Evolutionary conservation across 1,284 basidiomycete species (phyloP).

Genomic region (Apiotrichum veenhuisii): DNA sequence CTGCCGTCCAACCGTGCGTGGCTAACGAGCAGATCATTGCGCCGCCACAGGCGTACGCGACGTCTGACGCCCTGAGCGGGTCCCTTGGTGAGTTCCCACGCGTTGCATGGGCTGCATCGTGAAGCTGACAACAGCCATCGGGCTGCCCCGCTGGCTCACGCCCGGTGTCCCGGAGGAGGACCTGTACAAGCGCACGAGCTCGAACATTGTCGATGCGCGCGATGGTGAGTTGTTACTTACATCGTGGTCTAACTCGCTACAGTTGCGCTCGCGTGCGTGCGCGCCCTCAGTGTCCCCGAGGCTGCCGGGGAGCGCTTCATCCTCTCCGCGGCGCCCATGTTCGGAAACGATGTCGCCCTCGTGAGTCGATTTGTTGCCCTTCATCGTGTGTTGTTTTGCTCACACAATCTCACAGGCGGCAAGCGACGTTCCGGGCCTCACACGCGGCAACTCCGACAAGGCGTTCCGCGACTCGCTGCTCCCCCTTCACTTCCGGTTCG

Average conservation of each 20-base stretch:
- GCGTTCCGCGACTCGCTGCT: neutral
- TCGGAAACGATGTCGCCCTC: slow-evolving; percentile 31
- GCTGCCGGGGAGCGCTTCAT: slow-evolving; percentile 62
- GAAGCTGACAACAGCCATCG: neutral
- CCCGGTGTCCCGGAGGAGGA: slow-evolving; percentile 29
- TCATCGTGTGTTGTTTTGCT: neutral
- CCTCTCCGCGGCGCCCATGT: slow-evolving; percentile 45
- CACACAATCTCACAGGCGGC: neutral
- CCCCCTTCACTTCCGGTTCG: neutral
- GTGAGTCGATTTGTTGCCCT: neutral
- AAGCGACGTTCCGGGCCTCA: neutral
- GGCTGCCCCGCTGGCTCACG: neutral
- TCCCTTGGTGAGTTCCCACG: neutral
- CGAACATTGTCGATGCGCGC: slow-evolving; percentile 59
- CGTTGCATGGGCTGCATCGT: too few relatives aligned
- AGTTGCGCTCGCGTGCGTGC: slow-evolving; percentile 58
- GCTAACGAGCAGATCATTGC: slow-evolving; percentile 28
- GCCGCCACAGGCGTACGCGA: neutral
- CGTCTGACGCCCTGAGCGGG: neutral
- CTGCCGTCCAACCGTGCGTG: slow-evolving; percentile 52
- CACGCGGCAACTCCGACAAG: neutral
- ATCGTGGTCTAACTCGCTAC: neutral
- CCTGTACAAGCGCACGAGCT: slow-evolving; percentile 24
- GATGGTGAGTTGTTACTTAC: slow-evolving; percentile 4
- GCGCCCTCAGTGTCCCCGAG: slow-evolving; percentile 55